phyloP scores from a whole-genome alignment of 768 basidiomycete species.

The Rhodosporidiobolus sp. region DNA sequence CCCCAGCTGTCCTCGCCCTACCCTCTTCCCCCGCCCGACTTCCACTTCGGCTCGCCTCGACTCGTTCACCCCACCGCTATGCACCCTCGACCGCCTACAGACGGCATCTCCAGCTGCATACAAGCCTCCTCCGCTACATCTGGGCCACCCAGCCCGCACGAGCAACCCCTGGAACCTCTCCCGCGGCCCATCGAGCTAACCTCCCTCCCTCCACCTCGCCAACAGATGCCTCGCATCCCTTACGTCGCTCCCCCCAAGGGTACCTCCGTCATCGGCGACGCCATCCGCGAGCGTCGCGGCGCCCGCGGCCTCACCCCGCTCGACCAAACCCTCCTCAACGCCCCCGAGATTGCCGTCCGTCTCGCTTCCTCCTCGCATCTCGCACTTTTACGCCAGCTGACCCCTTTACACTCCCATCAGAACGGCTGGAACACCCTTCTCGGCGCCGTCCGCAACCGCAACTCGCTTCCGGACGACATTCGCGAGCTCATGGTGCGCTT shows the following conservation, averaged over 20 bases:
- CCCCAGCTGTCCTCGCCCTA: neutral
- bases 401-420: constrained; percentile 4
- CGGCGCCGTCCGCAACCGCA: constrained; percentile 45
- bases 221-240: constrained; percentile 44
- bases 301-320: constrained; percentile 46
- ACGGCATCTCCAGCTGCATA: too few species aligned
- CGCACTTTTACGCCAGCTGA: neutral
- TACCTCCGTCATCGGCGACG: constrained; percentile 43
- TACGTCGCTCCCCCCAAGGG: constrained; percentile 42
- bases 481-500: constrained; percentile 47
- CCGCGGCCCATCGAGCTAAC: neutral
- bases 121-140: too few species aligned
- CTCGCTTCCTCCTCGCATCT: too few species aligned
- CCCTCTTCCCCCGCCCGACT: neutral
- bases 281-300: constrained; percentile 46
- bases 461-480: constrained; percentile 46
- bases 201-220: too few species aligned
- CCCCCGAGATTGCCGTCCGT: constrained; percentile 45
- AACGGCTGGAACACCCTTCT: constrained; percentile 48
- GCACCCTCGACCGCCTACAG: too few species aligned
- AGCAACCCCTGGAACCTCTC: too few species aligned
- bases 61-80: too few species aligned
- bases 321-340: constrained; percentile 47
- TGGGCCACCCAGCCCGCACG: too few species aligned
- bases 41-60: too few species aligned